Percentiles rank a stretch among this genome's conserved stretches.
Evolutionary conservation across 495 filamentous ascomycete species (phyloP).

Genomic region (Terfezia claveryi): DNA sequence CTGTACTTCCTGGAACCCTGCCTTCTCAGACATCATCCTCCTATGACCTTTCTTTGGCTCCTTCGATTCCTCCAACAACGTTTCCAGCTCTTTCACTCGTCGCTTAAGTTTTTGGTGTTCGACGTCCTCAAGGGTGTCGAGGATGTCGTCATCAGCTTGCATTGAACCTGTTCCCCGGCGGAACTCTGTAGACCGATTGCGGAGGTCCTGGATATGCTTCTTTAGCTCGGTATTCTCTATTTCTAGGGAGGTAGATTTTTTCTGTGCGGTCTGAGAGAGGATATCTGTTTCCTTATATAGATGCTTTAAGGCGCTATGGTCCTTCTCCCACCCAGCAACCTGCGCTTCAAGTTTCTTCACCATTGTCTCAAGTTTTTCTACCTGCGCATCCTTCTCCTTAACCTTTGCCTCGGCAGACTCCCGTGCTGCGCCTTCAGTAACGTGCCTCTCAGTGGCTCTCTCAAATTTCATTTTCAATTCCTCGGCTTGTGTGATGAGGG

Average conservation of each 20-base stretch:
- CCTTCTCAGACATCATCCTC: background rate
- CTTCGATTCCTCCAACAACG: conserved; percentile 22
- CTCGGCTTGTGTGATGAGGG: conserved; percentile 32
- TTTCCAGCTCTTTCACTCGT: conserved; percentile 38
- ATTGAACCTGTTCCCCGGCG: conserved; percentile 24
- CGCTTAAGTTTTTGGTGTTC: conserved; percentile 32
- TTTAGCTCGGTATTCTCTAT: conserved; percentile 35
- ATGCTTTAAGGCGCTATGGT: conserved; percentile 32
- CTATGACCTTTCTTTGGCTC: background rate
- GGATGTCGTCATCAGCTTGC: conserved; percentile 31
- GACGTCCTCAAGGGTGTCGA: conserved; percentile 52
- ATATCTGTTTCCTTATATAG: conserved; percentile 44
- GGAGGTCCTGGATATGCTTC: conserved; percentile 32
- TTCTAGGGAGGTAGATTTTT: conserved; percentile 16
- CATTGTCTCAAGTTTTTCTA: background rate
- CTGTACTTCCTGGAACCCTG: background rate
- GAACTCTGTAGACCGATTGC: conserved; percentile 29
- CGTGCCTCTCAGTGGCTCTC: background rate
- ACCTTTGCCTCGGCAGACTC: background rate
- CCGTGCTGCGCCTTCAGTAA: background rate
- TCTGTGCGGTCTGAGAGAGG: conserved; percentile 25
- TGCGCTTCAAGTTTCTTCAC: conserved; percentile 1
- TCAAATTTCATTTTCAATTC: conserved; percentile 41
- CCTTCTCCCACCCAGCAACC: conserved; percentile 7
- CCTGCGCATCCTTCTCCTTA: background rate